Evolutionary conservation across 2,329 filamentous ascomycete genomes (phyloP).

Genomic region (Teratosphaeriaceae sp.): DNA sequence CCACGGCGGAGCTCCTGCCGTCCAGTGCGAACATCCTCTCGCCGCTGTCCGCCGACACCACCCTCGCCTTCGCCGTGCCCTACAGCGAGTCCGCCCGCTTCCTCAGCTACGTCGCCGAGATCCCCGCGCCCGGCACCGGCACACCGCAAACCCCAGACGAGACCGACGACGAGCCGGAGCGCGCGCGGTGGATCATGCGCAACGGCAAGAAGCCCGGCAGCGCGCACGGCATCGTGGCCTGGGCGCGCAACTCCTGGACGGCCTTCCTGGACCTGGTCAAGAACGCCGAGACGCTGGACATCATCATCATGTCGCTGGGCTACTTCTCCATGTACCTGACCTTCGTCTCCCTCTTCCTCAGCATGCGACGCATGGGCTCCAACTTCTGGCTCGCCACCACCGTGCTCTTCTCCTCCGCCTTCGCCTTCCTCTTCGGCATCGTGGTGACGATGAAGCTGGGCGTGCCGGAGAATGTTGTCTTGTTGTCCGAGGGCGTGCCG

Average conservation of each 20-base stretch:
- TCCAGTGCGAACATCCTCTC: conserved; percentile 77
- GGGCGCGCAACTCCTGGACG: conserved; percentile 72
- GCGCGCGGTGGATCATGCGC: conserved; percentile 96
- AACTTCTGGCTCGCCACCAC: conserved; percentile 95
- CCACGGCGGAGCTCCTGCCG: conserved; percentile 67
- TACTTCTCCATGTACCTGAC: conserved; percentile 98
- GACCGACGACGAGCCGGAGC: conserved; percentile 48
- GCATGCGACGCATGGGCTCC: conserved; percentile 92
- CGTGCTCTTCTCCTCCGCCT: conserved; percentile 84
- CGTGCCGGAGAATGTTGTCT: conserved; percentile 85
- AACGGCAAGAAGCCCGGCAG: conserved; percentile 60
- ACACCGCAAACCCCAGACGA: conserved; percentile 37
- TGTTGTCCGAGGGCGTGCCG: conserved; percentile 89
- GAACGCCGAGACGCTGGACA: conserved; percentile 94
- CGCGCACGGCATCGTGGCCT: conserved; percentile 59
- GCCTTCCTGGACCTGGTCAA: conserved; percentile 72
- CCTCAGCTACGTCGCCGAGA: conserved; percentile 70
- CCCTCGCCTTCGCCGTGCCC: conserved; percentile 74
- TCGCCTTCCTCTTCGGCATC: conserved; percentile 94
- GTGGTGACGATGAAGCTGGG: conserved; percentile 88
- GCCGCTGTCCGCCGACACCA: conserved; percentile 77
- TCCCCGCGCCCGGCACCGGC: conserved; percentile 58
- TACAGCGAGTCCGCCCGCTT: conserved; percentile 71
- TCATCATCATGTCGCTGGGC: conserved; percentile 93
- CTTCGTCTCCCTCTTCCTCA: conserved; percentile 96